phyloP scores from a whole-genome alignment of 2,329 filamentous ascomycete species.

The Fusarium algeriense region DNA sequence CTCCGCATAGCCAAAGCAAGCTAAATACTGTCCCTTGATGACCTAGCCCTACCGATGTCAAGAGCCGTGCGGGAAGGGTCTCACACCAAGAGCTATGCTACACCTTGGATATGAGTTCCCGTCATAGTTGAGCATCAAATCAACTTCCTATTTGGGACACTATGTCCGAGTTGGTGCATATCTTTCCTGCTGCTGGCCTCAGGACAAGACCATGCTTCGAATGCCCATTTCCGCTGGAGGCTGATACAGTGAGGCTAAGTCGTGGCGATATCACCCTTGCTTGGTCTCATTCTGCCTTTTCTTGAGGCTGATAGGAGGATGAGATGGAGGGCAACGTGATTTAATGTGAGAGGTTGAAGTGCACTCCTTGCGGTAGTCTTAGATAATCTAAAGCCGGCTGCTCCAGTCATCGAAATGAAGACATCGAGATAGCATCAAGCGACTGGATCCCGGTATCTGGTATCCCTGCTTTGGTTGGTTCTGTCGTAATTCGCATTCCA shows the following conservation, averaged over 20 bases:
- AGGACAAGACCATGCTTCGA: background rate
- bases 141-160: constrained; percentile 43
- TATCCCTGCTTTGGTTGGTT: background rate
- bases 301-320: background rate
- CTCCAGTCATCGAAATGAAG: background rate
- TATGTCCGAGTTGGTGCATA: constrained; percentile 33
- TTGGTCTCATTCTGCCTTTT: constrained; percentile 1
- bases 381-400: background rate
- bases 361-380: constrained; percentile 1
- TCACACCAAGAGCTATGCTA: constrained; percentile 5
- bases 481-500: constrained; percentile 1
- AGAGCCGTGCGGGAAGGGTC: constrained; percentile 20
- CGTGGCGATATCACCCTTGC: background rate
- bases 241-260: constrained; percentile 1
- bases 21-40: constrained; percentile 10
- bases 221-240: background rate
- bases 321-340: constrained; percentile 27
- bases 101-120: background rate
- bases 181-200: constrained; percentile 10
- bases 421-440: background rate
- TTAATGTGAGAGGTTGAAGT: constrained; percentile 14
- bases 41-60: constrained; percentile 17
- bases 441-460: background rate
- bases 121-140: constrained; percentile 5
- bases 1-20: constrained; percentile 14